These are phyloP conservation scores for Phlyctochytrium arcticum DNA, from an alignment of 192 early-diverging fungal species.

Conservation along the genomic window DNA sequence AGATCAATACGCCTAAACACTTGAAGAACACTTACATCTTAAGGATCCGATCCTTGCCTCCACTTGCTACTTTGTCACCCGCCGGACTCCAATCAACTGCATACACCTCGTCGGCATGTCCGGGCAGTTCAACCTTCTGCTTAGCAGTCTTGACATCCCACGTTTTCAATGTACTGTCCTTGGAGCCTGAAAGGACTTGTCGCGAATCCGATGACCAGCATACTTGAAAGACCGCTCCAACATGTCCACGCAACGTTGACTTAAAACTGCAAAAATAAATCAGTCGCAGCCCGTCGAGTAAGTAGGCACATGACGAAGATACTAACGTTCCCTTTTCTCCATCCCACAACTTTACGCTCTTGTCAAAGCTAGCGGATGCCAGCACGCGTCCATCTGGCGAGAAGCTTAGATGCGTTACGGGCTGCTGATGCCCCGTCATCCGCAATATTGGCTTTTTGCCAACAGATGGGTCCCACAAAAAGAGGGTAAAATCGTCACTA, in stretches of 20 bases:
- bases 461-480: constrained; percentile 80
- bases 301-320: background rate
- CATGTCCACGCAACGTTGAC: constrained; percentile 89
- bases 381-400: constrained; percentile 86
- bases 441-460: constrained; percentile 74
- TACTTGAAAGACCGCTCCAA: constrained; percentile 94
- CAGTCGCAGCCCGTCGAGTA: background rate
- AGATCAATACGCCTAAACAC: too few relatives aligned
- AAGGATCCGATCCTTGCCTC: constrained; percentile 86
- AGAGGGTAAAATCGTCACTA: constrained; percentile 97
- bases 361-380: constrained; percentile 94
- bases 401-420: constrained; percentile 91
- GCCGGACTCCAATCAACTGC: constrained; percentile 91
- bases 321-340: constrained; percentile 73
- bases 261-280: constrained; percentile 56
- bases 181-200: constrained; percentile 82
- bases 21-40: constrained; percentile 78
- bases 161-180: constrained; percentile 89
- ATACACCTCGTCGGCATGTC: constrained; percentile 94
- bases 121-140: constrained; percentile 90
- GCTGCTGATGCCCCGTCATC: constrained; percentile 92
- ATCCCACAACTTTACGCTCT: constrained; percentile 98
- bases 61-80: constrained; percentile 88
- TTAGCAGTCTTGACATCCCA: constrained; percentile 91
- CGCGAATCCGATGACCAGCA: constrained; percentile 92